Percentiles rank a stretch among this genome's conserved stretches.
Conservation (phyloP, 31 red algal genomes). For the Bonnemaisonia californica region DNA sequence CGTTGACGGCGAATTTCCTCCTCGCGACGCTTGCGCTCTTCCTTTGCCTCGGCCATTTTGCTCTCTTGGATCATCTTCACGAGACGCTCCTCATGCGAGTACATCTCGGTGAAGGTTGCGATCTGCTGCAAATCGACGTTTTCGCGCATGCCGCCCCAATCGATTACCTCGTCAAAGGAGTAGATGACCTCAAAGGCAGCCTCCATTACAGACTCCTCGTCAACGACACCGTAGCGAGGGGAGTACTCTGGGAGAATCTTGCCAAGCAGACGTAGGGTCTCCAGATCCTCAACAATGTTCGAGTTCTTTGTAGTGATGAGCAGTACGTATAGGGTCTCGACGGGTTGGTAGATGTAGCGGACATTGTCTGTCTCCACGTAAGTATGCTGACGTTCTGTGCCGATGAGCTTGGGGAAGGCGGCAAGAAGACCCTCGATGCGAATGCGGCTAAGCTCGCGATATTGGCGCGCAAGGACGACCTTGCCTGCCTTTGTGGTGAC, state of each 20-base stretch:
- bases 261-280: constrained; percentile 91
- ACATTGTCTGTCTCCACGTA: constrained; percentile 95
- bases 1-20: constrained; percentile 70
- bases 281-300: constrained; percentile 98
- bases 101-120: constrained; percentile 91
- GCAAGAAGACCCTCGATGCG: constrained; percentile 94
- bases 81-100: constrained; percentile 94
- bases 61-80: constrained; percentile 99
- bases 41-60: constrained; percentile 95
- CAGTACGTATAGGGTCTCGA: constrained; percentile 96
- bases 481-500: constrained; percentile 85
- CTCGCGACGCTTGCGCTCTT: constrained; percentile 84
- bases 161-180: constrained; percentile 97
- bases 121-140: constrained; percentile 87
- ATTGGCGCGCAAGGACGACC: constrained; percentile 87
- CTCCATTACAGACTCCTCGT: constrained; percentile 88
- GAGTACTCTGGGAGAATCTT: constrained; percentile 94
- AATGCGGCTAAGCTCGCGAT: constrained; percentile 84
- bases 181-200: constrained; percentile 94
- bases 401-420: constrained; percentile 89
- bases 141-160: constrained; percentile 93
- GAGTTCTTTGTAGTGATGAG: constrained; percentile 94
- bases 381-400: constrained; percentile 87
- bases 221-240: constrained; percentile 86
- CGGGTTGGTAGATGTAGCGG: constrained; percentile 96